These are phyloP conservation scores for Phaeotremella skinneri DNA, from an alignment of 768 basidiomycete species.

Conservation along the genomic window DNA sequence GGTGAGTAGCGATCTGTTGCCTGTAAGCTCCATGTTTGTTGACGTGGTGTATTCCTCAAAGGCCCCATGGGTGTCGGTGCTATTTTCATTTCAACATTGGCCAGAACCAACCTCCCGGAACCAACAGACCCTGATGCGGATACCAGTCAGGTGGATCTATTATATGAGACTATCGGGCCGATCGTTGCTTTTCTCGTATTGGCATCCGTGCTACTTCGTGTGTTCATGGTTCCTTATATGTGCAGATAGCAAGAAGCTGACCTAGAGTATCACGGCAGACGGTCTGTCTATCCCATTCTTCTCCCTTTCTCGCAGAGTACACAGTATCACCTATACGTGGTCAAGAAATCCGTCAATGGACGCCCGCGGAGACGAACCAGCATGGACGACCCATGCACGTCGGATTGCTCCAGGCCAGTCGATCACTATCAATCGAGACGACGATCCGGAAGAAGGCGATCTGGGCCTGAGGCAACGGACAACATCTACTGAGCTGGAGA, in stretches of 20 bases:
- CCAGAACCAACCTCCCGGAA: slow-evolving; percentile 46
- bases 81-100: slow-evolving; percentile 70
- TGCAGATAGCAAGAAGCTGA: not conserved
- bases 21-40: slow-evolving; percentile 62
- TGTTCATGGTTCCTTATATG: no score
- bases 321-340: slow-evolving; percentile 85
- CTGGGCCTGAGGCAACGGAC: slow-evolving; percentile 51
- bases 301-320: slow-evolving; percentile 87
- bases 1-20: no score
- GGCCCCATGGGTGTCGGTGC: slow-evolving; percentile 90
- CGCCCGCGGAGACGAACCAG: slow-evolving; percentile 58
- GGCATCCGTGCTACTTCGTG: slow-evolving; percentile 68
- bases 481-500: not conserved
- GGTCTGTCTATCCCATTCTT: slow-evolving; percentile 93
- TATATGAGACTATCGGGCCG: slow-evolving; percentile 78
- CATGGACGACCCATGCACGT: slow-evolving; percentile 78
- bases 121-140: slow-evolving; percentile 54
- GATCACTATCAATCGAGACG: slow-evolving; percentile 81
- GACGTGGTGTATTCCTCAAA: slow-evolving; percentile 11
- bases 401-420: slow-evolving; percentile 69
- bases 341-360: slow-evolving; percentile 66
- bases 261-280: no score
- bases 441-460: slow-evolving; percentile 57
- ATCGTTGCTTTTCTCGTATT: slow-evolving; percentile 94
- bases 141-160: slow-evolving; percentile 61